Base-by-base conservation (phyloP, 495 filamentous ascomycete genomes). In the Articulospora tetracladia region DNA sequence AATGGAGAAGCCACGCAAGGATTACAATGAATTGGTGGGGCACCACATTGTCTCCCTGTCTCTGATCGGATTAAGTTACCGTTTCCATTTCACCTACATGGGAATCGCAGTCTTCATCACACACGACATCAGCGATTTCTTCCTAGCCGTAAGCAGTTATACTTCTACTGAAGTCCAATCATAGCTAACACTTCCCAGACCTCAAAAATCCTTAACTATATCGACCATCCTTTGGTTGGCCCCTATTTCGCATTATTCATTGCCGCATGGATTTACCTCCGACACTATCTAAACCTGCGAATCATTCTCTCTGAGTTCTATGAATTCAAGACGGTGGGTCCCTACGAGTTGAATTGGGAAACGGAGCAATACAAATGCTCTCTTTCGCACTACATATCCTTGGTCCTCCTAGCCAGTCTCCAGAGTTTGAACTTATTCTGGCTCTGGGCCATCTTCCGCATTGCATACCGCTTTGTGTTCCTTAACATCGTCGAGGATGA, bases 21-120 rank as follows among this genome's bases (percentile, higher is more conserved):
- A 98, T 70, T 98, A 93, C 72, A 92, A 89, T 75, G 94, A 98
- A 78, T 81, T 98, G 53, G 91, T 98, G 27, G 86, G 86, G 48
- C 94, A 98, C 70, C 94, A 98, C 69, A 88, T 98, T 63, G 90
- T 98, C 66, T 95, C 91, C 12, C 71, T 98, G 57, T 78, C 87
- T n/a, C 79, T 98, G 57, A 98, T 98, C 61, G 85, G 76, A 28
- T 72, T 92, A 69, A 95, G 90, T 77, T 98, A 98, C 73, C 87
- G 93, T 28, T 98, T 96, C 79, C 95, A 98, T 73, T 98, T 98
- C 73, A 94, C 94, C 10, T 93, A 95, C 72, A 95, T 98, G 77
- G 94, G 94, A n/a, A 69, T 98, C 39, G 93, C 91, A 27, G 93
- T 98, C 8, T 98, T 96, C 71, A 92, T 97, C 61, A 98, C 94